Evolutionary conservation across 2,329 filamentous ascomycete species (phyloP).

Genomic region (Colletotrichum limetticola): DNA sequence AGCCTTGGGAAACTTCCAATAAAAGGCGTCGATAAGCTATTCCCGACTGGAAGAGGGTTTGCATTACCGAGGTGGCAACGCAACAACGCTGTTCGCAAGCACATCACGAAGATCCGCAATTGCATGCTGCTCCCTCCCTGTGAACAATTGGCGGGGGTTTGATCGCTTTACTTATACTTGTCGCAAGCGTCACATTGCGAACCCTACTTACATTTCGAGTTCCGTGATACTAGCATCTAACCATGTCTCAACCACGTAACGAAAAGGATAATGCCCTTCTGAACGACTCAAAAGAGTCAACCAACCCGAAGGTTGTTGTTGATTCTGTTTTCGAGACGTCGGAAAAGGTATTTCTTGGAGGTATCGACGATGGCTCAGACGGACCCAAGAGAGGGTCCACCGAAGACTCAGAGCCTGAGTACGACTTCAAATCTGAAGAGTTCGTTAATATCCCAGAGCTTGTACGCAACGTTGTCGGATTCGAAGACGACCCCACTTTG

Average conservation of each 20-base stretch:
- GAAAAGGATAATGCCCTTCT: background rate
- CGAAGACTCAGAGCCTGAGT: slow-evolving; percentile 24
- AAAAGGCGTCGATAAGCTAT: background rate
- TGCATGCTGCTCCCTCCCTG: slow-evolving; percentile 8
- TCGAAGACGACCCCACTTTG: slow-evolving; percentile 65
- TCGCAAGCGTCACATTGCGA: background rate
- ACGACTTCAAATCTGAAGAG: slow-evolving; percentile 30
- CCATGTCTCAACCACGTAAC: slow-evolving; percentile 17
- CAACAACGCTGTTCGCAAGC: background rate
- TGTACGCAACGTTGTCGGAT: slow-evolving; percentile 66
- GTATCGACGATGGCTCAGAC: background rate
- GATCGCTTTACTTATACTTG: background rate
- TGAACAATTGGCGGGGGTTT: background rate
- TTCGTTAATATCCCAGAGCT: slow-evolving; percentile 32
- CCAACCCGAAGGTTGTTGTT: background rate
- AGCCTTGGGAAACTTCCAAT: background rate
- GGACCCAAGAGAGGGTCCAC: background rate
- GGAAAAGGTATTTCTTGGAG: slow-evolving; percentile 18
- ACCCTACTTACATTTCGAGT: background rate
- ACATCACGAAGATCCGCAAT: slow-evolving; percentile 30
- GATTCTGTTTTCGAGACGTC: slow-evolving; percentile 16
- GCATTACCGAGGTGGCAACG: slow-evolving; percentile 17
- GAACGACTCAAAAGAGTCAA: background rate
- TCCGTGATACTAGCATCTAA: background rate
- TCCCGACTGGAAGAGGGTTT: background rate